Percentiles rank a stretch among this genome's conserved stretches.
phyloP scores from a whole-genome alignment of 2,329 filamentous ascomycete genomes.

The Fusarium lyarnte region DNA sequence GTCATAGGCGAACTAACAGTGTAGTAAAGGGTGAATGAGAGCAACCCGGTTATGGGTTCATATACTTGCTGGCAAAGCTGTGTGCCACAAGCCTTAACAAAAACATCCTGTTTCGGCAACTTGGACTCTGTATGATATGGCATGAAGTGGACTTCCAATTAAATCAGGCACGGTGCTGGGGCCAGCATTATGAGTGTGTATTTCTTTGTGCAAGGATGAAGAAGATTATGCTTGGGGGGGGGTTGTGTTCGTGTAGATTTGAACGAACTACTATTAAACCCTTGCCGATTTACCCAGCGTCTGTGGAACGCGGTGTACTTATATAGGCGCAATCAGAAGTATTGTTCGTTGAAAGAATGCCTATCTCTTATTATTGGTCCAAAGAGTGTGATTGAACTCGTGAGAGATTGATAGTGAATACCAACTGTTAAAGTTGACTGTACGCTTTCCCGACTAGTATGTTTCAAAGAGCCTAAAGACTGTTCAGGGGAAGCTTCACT shows the following conservation, averaged over 20 bases:
- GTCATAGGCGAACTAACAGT: accelerated
- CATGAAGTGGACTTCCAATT: neutral
- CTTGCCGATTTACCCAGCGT: accelerated
- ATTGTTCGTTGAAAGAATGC: accelerated
- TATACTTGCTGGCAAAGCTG: neutral
- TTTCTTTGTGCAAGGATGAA: neutral
- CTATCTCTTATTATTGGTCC: no score
- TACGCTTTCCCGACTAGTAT: accelerated
- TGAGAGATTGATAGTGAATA: neutral
- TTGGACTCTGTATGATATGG: accelerated
- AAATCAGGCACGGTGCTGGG: neutral
- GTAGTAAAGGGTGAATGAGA: neutral
- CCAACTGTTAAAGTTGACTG: accelerated
- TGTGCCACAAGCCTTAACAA: neutral
- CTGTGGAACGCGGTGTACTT: accelerated
- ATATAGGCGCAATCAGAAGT: neutral
- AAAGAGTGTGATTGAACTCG: neutral
- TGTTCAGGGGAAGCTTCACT: accelerated
- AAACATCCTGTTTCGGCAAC: neutral
- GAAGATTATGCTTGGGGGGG: no score
- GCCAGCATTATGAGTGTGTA: neutral
- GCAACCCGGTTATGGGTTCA: neutral
- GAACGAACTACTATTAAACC: no score
- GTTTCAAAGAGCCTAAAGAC: neutral
- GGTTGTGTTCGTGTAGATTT: neutral